phyloP scores from a whole-genome alignment of 164 flowering plant genomes.

The Dillenia turbinata region DNA sequence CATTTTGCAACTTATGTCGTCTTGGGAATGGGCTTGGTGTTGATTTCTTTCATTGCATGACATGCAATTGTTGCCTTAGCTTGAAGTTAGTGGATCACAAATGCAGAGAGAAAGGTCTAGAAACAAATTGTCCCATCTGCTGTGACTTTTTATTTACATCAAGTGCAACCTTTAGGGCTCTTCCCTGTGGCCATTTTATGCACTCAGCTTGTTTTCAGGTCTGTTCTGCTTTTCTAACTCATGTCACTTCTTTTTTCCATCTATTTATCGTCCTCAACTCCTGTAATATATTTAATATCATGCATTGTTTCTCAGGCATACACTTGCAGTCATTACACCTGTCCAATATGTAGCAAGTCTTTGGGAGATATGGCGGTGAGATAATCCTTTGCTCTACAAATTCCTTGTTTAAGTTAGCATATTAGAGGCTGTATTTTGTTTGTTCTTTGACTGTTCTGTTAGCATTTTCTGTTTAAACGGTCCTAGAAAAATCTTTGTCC shows the following conservation, averaged over 20 bases:
- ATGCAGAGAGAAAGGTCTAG: conserved; percentile 87
- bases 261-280: neutral
- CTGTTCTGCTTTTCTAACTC: neutral
- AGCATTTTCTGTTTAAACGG: neutral
- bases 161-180: conserved; percentile 71
- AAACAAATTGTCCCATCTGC: conserved; percentile 93
- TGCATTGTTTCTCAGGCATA: conserved; percentile 46
- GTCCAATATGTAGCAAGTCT: conserved; percentile 94
- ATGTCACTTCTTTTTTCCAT: neutral
- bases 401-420: neutral
- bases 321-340: conserved; percentile 81
- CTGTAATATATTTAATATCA: neutral
- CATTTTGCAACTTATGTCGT: conserved; percentile 96
- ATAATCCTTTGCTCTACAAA: neutral
- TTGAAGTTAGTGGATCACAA: conserved; percentile 68
- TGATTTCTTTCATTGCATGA: conserved; percentile 96
- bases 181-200: conserved; percentile 98
- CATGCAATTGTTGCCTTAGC: conserved; percentile 84
- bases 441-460: neutral
- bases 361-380: conserved; percentile 93
- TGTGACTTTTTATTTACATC: conserved; percentile 89
- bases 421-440: neutral
- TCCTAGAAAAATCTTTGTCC: neutral
- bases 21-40: conserved; percentile 87
- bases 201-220: conserved; percentile 96